Evolutionary conservation across 352 stramenopile species (phyloP).

Genomic region (Phytophthora citricola): DNA sequence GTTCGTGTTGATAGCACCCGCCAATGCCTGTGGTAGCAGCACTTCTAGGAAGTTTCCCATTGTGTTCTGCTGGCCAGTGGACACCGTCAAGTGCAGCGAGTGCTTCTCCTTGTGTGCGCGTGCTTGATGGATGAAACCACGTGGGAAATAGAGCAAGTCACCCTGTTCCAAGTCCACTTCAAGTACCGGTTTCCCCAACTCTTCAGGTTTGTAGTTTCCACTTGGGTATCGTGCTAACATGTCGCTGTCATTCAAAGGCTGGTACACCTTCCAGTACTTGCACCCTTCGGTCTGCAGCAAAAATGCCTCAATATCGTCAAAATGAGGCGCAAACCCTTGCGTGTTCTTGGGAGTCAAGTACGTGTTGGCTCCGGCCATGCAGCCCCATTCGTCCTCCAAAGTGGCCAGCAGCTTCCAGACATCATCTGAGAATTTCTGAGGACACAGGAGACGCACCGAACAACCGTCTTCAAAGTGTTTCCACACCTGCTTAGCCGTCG

Average conservation of each 20-base stretch:
- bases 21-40: conserved; percentile 68
- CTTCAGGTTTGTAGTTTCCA: conserved; percentile 78
- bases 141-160: conserved; percentile 92
- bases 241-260: conserved; percentile 55
- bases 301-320: conserved; percentile 97
- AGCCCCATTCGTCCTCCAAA: conserved; percentile 94
- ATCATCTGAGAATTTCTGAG: conserved; percentile 91
- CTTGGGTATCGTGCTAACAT: conserved; percentile 75
- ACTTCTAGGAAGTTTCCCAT: conserved; percentile 79
- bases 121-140: conserved; percentile 91
- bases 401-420: conserved; percentile 92
- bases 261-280: conserved; percentile 95
- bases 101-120: conserved; percentile 57
- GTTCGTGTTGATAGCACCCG: conserved; percentile 61
- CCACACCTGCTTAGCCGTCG: conserved; percentile 75
- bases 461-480: conserved; percentile 87
- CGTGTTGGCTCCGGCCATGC: conserved; percentile 94
- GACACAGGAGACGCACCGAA: conserved; percentile 92
- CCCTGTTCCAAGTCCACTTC: conserved; percentile 86
- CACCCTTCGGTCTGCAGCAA: conserved; percentile 93
- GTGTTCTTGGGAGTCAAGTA: conserved; percentile 94
- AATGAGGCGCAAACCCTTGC: conserved; percentile 97
- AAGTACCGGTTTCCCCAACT: conserved; percentile 79
- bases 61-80: conserved; percentile 87
- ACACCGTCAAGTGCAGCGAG: conserved; percentile 92